Percentiles rank a stretch among this genome's conserved stretches.
Conservation (phyloP, 2,329 filamentous ascomycete species). For the Cercospora beticola region DNA sequence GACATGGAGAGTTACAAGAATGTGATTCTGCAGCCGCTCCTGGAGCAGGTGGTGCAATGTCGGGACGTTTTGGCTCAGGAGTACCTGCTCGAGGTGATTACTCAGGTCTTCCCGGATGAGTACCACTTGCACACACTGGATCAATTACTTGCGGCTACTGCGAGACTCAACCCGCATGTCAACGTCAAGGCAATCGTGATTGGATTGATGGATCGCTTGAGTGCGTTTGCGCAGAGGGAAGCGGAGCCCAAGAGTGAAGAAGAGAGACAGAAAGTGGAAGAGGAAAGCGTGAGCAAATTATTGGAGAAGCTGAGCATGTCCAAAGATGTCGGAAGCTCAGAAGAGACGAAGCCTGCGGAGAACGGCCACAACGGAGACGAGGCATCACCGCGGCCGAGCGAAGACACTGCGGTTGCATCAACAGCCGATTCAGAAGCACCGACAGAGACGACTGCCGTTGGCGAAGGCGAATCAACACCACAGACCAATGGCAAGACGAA, state of each 20-base stretch:
- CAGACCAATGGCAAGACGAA: constrained; percentile 48
- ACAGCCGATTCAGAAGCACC: constrained; percentile 34
- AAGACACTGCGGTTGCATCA: constrained; percentile 24
- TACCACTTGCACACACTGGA: constrained; percentile 97
- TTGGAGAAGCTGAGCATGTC: constrained; percentile 74
- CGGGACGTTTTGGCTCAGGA: constrained; percentile 95
- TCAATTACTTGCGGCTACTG: constrained; percentile 89
- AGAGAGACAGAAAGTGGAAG: constrained; percentile 73
- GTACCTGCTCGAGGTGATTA: constrained; percentile 96
- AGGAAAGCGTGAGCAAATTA: constrained; percentile 76
- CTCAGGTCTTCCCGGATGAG: constrained; percentile 97
- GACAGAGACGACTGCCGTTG: constrained; percentile 21
- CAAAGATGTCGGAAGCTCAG: constrained; percentile 51
- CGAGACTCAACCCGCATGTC: constrained; percentile 89
- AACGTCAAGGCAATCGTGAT: constrained; percentile 98
- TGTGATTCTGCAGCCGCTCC: constrained; percentile 78
- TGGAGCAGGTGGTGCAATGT: constrained; percentile 98
- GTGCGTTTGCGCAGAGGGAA: constrained; percentile 90
- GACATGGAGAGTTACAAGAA: constrained; percentile 93
- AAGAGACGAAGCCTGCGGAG: constrained; percentile 32
- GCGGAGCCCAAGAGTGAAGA: constrained; percentile 68
- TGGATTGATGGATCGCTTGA: constrained; percentile 93
- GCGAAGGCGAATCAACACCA: constrained; percentile 29
- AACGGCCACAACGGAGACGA: constrained; percentile 31
- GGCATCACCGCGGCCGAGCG: constrained; percentile 19